phyloP scores from a whole-genome alignment of 2,329 filamentous ascomycete genomes.

The Penicillium polonicum region DNA sequence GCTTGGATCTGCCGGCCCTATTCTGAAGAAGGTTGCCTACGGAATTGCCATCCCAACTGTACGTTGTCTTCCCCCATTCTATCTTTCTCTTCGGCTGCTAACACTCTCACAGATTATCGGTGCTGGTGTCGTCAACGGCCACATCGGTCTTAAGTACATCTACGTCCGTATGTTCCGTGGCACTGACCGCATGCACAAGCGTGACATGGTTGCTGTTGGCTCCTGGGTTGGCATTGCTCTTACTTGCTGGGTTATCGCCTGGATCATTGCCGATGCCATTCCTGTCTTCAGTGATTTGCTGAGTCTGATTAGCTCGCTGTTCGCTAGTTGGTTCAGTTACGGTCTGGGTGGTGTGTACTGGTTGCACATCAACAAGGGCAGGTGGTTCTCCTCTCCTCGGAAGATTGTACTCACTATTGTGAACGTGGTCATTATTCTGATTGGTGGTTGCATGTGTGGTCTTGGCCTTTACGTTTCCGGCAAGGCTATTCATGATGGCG shows the following conservation, averaged over 20 bases:
- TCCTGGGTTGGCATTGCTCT: constrained; percentile 61
- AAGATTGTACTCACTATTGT: constrained; percentile 48
- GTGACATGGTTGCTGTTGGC: constrained; percentile 50
- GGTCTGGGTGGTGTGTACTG: constrained; percentile 48
- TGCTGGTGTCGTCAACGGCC: constrained; percentile 67
- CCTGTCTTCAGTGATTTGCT: constrained; percentile 67
- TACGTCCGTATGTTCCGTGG: constrained; percentile 63
- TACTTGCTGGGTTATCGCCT: constrained; percentile 59
- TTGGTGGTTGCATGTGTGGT: constrained; percentile 31
- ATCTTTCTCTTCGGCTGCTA: neutral
- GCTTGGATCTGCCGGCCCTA: constrained; percentile 58
- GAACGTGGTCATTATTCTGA: constrained; percentile 44
- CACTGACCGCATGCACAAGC: constrained; percentile 53
- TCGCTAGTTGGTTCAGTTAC: constrained; percentile 25
- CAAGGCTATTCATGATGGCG: constrained; percentile 23
- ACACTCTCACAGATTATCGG: constrained; percentile 55
- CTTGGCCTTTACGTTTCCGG: constrained; percentile 31
- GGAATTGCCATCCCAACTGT: constrained; percentile 65
- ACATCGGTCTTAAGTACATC: constrained; percentile 65
- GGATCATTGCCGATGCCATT: constrained; percentile 67
- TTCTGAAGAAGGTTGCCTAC: constrained; percentile 64
- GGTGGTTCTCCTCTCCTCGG: constrained; percentile 41
- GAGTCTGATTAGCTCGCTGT: constrained; percentile 52
- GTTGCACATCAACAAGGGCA: constrained; percentile 49
- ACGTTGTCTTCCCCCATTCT: constrained; percentile 7